Evolutionary conservation across 805 yeast genomes (phyloP).

Genomic region (Schwanniomyces occidentalis): DNA sequence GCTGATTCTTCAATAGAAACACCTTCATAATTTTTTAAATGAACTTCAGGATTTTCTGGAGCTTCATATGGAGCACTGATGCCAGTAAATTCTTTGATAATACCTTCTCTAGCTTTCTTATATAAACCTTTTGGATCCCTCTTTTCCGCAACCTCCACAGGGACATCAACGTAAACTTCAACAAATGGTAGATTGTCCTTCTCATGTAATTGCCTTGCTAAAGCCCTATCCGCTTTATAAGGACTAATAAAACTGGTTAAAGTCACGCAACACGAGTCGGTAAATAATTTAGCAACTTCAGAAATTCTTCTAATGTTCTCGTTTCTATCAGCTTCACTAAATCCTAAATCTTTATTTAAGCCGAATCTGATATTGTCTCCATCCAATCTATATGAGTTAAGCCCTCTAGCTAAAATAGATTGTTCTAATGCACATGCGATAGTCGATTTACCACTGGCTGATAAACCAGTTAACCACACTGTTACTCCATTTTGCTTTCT

Average conservation of each 20-base stretch:
- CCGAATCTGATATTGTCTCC: constrained; percentile 96
- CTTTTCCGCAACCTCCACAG: constrained; percentile 90
- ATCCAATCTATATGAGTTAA: constrained; percentile 83
- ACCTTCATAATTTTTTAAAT: constrained; percentile 66
- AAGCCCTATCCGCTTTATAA: constrained; percentile 77
- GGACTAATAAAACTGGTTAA: constrained; percentile 94
- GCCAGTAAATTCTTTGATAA: constrained; percentile 93
- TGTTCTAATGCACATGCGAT: constrained; percentile 95
- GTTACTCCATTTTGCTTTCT: constrained; percentile 87
- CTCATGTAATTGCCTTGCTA: constrained; percentile 82
- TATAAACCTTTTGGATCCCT: constrained; percentile 97
- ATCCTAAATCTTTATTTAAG: constrained; percentile 91
- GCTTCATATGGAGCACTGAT: constrained; percentile 95
- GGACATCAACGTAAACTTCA: constrained; percentile 92
- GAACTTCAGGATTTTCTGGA: constrained; percentile 82
- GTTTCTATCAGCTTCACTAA: constrained; percentile 86
- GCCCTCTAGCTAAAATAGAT: constrained; percentile 63
- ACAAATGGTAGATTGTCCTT: constrained; percentile 76
- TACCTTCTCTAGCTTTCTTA: constrained; percentile 94
- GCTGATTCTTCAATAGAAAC: constrained; percentile 81
- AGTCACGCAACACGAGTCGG: constrained; percentile 86
- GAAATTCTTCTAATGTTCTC: constrained; percentile 95
- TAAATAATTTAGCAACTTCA: constrained; percentile 91
- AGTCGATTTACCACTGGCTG: constrained; percentile 94
- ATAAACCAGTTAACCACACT: constrained; percentile 92